These are phyloP conservation scores for Fusarium sp. DNA, from an alignment of 2,329 filamentous ascomycete genomes.

Conservation along the genomic window DNA sequence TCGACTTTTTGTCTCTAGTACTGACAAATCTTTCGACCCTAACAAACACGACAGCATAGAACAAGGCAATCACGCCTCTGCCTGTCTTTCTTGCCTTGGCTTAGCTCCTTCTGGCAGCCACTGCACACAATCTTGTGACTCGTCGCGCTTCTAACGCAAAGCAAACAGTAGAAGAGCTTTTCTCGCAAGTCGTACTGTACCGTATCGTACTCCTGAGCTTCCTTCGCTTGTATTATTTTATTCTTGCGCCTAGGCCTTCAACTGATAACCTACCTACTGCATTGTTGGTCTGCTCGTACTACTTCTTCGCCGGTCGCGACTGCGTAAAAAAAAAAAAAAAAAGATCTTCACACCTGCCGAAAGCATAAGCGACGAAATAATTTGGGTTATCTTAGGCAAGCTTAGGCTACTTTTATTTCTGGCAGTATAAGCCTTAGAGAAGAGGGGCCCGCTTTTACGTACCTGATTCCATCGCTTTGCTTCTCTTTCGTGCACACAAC, in stretches of 20 bases:
- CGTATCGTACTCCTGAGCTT: conserved; percentile 44
- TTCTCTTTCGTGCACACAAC: conserved; percentile 27
- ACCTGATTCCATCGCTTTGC: conserved; percentile 4
- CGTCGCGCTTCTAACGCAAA: conserved; percentile 43
- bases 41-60: conserved; percentile 8
- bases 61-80: conserved; percentile 4
- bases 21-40: conserved; percentile 28
- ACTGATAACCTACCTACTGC: conserved; percentile 10
- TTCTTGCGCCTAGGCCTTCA: conserved; percentile 28
- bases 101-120: conserved; percentile 19
- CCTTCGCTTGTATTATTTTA: conserved; percentile 40
- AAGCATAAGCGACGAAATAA: background rate
- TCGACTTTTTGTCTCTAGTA: conserved; percentile 25
- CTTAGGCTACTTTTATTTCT: background rate
- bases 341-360: conserved; percentile 18
- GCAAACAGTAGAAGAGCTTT: conserved; percentile 46
- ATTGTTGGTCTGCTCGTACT: conserved; percentile 38
- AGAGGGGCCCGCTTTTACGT: background rate
- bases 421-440: background rate
- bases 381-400: background rate
- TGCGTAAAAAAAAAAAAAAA: conserved; percentile 45
- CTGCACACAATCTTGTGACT: conserved; percentile 44
- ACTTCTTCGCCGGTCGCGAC: conserved; percentile 40
- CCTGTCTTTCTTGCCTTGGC: conserved; percentile 16
- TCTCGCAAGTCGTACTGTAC: conserved; percentile 42